phyloP scores from a whole-genome alignment of 257 asterid genomes.

The Coffea canephora region DNA sequence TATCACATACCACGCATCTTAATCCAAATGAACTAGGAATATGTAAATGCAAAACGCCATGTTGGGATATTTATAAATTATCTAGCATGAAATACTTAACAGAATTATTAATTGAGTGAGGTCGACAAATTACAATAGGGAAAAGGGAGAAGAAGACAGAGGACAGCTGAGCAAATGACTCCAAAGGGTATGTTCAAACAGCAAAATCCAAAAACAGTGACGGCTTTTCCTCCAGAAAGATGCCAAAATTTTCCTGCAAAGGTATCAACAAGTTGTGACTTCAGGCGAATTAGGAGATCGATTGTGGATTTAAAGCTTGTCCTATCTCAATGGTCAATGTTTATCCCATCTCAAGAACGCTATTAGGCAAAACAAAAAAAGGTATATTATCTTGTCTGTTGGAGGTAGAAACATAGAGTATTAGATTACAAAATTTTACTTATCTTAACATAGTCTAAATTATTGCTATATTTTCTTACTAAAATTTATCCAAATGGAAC shows the following conservation, averaged over 20 bases:
- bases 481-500: too few species aligned
- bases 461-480: too few species aligned
- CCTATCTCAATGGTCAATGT: not conserved
- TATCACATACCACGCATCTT: too few species aligned
- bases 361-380: not conserved
- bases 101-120: too few species aligned
- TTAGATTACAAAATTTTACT: too few species aligned
- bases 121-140: not conserved
- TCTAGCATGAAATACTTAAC: too few species aligned
- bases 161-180: not conserved
- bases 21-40: too few species aligned
- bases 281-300: not conserved
- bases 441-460: too few species aligned
- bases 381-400: too few species aligned
- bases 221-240: not conserved
- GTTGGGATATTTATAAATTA: not conserved
- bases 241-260: not conserved
- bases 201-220: constrained; percentile 1
- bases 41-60: too few species aligned
- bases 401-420: too few species aligned
- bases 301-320: not conserved
- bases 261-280: not conserved
- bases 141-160: not conserved
- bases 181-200: not conserved
- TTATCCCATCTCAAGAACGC: not conserved